Base-by-base conservation (phyloP, 176 grass and related monocot species). In the Thinopyrum elongatum region DNA sequence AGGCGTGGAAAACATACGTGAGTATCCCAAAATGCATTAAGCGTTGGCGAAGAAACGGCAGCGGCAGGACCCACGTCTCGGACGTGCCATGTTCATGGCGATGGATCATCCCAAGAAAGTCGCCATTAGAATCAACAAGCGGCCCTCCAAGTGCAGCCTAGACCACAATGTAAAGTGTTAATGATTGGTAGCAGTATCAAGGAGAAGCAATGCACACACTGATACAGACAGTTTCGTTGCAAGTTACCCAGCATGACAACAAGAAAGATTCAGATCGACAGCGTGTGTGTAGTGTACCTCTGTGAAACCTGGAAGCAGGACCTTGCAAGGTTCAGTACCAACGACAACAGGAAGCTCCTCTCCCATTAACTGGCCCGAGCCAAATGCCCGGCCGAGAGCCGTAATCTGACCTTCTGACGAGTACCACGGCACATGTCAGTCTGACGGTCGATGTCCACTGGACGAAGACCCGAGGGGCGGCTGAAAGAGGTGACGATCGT, bases 11-110 rank as follows among this genome's bases (percentile, higher is more conserved):
- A 19, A 86, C 65, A 34, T 77, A 77, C 29, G 2, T 8, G 10
- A 77, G 16, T 77, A 77, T 58, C 75, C 30, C 28, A 30, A 77
- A 87, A 44, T 73, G 38, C 38, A 15, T 26, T 26, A 73, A 44
- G 70, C 12, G 70, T 4, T 44, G 38, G 4, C 38, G 12, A 1
- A 73, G 70, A 14, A 7, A 73, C 38, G 12, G 0, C 11, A 44
- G 38, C 0, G 38, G 70, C 25, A 73, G n/a, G 25, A 7, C 13
- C 70, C 22, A 26, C 0, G 3, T 4, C 38, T 73, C 38, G 0
- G 39, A 59, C 49, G 19, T 23, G 63, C 4, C 70, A 73, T 73
- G 70, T 3, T 26, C 70, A 44, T 73, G 38, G 7, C 7, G 38
- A 44, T 73, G 38, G 38, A 73, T 44, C 70, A 73, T 39, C 11